These are phyloP conservation scores for Tripterygium wilfordii DNA, from an alignment of 177 flowering plant species.

Conservation along the genomic window DNA sequence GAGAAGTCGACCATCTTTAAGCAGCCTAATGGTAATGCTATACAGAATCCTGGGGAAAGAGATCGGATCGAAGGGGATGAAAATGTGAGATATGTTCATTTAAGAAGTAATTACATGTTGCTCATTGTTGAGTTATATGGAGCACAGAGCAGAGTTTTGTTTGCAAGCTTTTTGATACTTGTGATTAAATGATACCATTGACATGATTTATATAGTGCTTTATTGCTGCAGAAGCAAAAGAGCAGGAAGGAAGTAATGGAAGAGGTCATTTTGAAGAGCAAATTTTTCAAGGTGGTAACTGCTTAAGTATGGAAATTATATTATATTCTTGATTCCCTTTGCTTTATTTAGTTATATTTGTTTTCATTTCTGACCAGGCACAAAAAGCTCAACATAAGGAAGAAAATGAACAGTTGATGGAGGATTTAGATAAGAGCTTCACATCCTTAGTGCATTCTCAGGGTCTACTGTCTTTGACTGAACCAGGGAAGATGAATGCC, in stretches of 20 bases:
- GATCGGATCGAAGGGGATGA: slow-evolving; percentile 36
- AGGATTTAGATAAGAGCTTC: slow-evolving; percentile 67
- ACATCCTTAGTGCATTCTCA: slow-evolving; percentile 55
- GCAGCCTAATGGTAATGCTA: slow-evolving; percentile 17
- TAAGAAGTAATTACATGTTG: too few species aligned
- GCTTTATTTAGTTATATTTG: neutral
- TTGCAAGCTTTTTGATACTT: too few species aligned
- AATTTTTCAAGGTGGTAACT: slow-evolving; percentile 58
- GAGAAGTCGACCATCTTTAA: slow-evolving; percentile 27
- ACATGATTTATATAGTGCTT: neutral
- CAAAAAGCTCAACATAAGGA: slow-evolving; percentile 79
- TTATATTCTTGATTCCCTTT: neutral
- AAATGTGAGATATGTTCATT: slow-evolving; percentile 33
- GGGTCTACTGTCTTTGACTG: slow-evolving; percentile 49
- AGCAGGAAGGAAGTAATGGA: slow-evolving; percentile 87
- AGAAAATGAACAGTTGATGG: slow-evolving; percentile 66
- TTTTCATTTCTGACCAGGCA: slow-evolving; percentile 37
- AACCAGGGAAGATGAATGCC: slow-evolving; percentile 55
- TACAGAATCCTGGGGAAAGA: slow-evolving; percentile 14
- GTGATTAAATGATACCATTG: neutral
- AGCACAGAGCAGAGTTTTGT: too few species aligned
- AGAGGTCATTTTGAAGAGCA: slow-evolving; percentile 83
- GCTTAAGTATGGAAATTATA: neutral
- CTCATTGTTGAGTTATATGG: too few species aligned
- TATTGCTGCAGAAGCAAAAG: slow-evolving; percentile 64